Conservation (phyloP, 257 asterid genomes). For the Solanum gracilifrons region DNA sequence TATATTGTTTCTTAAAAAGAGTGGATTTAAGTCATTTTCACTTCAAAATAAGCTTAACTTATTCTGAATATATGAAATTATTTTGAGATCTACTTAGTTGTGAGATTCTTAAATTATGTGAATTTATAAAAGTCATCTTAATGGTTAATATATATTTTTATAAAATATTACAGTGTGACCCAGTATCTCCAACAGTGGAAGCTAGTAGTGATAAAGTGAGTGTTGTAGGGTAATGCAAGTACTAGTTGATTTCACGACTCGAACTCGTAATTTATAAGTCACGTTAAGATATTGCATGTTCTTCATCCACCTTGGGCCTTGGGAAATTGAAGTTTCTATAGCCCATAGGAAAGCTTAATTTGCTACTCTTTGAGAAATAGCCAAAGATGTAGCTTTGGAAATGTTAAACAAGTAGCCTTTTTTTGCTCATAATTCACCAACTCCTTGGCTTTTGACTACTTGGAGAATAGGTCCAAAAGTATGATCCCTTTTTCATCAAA, state of each 20-base stretch:
- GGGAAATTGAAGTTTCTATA: not conserved
- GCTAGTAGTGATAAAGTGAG: too few species aligned
- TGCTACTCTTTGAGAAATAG: not conserved
- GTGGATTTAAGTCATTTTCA: too few species aligned
- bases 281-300: not conserved
- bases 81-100: not conserved
- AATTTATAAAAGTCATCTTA: not conserved
- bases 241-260: not conserved
- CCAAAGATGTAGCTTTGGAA: not conserved
- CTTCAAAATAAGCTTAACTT: too few species aligned
- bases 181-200: not conserved
- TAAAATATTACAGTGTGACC: too few species aligned
- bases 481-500: not conserved
- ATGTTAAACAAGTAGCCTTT: not conserved
- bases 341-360: not conserved
- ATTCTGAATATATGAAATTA: not conserved
- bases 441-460: not conserved
- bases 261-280: not conserved
- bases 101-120: not conserved
- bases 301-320: not conserved
- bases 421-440: not conserved
- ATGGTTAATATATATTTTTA: not conserved
- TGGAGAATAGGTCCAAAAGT: not conserved
- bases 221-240: not conserved
- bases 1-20: too few species aligned